phyloP scores from a whole-genome alignment of 768 basidiomycete genomes.

The Mycena pura region DNA sequence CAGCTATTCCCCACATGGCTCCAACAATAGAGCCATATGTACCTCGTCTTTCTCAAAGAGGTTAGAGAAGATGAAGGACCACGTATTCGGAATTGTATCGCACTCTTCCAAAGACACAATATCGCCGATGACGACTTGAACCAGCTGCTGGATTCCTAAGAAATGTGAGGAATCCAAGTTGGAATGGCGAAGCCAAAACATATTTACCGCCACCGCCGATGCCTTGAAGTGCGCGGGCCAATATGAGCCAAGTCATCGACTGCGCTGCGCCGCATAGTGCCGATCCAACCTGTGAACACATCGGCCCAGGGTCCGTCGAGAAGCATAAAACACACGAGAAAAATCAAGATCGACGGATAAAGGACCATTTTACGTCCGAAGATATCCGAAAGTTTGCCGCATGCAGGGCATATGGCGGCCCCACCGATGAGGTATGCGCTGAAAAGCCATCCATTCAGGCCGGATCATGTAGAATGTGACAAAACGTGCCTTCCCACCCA shows the following conservation, averaged over 20 bases:
- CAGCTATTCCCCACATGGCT: constrained; percentile 81
- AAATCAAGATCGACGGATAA: constrained; percentile 67
- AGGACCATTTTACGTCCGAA: constrained; percentile 69
- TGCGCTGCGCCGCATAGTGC: constrained; percentile 85
- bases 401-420: constrained; percentile 70
- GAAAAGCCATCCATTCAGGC: not conserved
- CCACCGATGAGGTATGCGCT: constrained; percentile 80
- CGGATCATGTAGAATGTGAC: not conserved
- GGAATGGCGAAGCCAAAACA: not conserved
- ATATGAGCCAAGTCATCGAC: constrained; percentile 78
- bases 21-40: constrained; percentile 77
- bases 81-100: constrained; percentile 28
- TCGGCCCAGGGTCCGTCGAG: not conserved
- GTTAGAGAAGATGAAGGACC: not conserved
- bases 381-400: constrained; percentile 78
- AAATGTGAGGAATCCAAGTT: not conserved
- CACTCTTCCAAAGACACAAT: constrained; percentile 83
- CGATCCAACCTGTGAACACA: constrained; percentile 64
- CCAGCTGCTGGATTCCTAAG: constrained; percentile 32
- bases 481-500: constrained; percentile 70
- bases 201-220: constrained; percentile 75
- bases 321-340: constrained; percentile 56
- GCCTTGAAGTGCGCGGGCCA: constrained; percentile 68
- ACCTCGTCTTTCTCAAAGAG: constrained; percentile 63
- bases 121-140: constrained; percentile 80